phyloP scores from a whole-genome alignment of 2,329 filamentous ascomycete species.

The Exophiala phaeomuriformis region DNA sequence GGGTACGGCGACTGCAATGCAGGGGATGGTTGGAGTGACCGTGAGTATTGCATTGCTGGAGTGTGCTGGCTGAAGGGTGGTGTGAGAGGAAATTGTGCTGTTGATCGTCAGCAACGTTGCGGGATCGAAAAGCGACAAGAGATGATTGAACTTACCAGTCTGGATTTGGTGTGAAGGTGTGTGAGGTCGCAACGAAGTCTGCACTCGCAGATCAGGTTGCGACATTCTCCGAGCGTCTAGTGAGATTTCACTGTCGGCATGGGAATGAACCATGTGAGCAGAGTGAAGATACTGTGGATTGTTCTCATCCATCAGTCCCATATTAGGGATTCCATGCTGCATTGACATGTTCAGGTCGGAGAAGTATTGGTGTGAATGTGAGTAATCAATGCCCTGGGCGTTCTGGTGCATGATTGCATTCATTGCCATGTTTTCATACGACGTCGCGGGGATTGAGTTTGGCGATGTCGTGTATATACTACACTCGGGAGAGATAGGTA shows the following conservation, averaged over 20 bases:
- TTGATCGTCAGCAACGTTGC: constrained; percentile 23
- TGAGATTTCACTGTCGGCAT: constrained; percentile 19
- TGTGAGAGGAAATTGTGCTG: constrained; percentile 60
- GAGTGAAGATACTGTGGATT: constrained; percentile 26
- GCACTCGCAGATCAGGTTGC: constrained; percentile 34
- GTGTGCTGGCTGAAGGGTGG: constrained; percentile 48
- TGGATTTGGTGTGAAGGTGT: constrained; percentile 58
- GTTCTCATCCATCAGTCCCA: constrained; percentile 26
- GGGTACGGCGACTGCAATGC: constrained; percentile 34
- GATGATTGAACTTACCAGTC: constrained; percentile 44
- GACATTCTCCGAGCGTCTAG: constrained; percentile 33
- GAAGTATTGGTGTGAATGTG: constrained; percentile 23
- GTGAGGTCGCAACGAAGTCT: constrained; percentile 44
- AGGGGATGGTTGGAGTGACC: constrained; percentile 36
- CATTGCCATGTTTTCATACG: constrained; percentile 27
- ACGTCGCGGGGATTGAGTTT: constrained; percentile 19
- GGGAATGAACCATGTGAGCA: constrained; percentile 16
- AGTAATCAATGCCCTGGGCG: constrained; percentile 21
- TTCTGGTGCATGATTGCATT: constrained; percentile 25
- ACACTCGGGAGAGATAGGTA: constrained; percentile 36
- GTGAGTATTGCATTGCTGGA: constrained; percentile 34
- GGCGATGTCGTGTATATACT: constrained; percentile 20
- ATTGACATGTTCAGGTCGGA: constrained; percentile 24
- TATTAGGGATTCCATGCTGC: constrained; percentile 12
- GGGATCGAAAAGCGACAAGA: neutral